Percentiles rank a stretch among this genome's conserved stretches.
phyloP scores from a whole-genome alignment of 129 eudicot species.

The Escallonia rubra region DNA sequence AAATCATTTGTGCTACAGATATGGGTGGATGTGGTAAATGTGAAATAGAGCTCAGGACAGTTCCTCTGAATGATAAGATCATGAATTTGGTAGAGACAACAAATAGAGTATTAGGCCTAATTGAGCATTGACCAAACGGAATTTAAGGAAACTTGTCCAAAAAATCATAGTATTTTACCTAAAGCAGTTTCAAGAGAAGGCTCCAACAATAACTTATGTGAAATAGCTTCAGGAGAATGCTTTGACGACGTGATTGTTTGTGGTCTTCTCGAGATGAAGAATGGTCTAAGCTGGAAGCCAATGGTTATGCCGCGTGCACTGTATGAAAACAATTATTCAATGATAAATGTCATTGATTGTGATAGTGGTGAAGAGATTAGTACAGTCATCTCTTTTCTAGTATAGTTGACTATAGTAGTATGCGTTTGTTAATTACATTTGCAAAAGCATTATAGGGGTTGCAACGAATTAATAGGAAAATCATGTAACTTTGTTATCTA shows the following conservation, averaged over 20 bases:
- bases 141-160: neutral
- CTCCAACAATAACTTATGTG: neutral
- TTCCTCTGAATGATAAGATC: neutral
- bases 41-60: neutral
- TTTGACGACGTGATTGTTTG: too few species aligned
- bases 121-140: neutral
- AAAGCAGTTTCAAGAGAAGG: neutral
- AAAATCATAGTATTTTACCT: neutral
- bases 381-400: too few species aligned
- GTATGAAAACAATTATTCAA: neutral
- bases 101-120: neutral
- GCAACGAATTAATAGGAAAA: too few species aligned
- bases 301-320: constrained; percentile 8
- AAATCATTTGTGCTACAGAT: constrained; percentile 2
- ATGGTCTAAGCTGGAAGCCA: constrained; percentile 10
- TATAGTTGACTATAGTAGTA: too few species aligned
- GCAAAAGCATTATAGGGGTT: too few species aligned
- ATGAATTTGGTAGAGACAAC: constrained; percentile 1
- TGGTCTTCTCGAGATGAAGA: neutral
- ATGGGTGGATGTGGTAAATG: constrained; percentile 1
- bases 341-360: too few species aligned
- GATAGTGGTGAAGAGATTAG: too few species aligned
- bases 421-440: too few species aligned
- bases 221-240: too few species aligned
- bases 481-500: too few species aligned